These are phyloP conservation scores for Ilyonectria mors-panacis DNA, from an alignment of 2,329 filamentous ascomycete genomes.

Conservation along the genomic window DNA sequence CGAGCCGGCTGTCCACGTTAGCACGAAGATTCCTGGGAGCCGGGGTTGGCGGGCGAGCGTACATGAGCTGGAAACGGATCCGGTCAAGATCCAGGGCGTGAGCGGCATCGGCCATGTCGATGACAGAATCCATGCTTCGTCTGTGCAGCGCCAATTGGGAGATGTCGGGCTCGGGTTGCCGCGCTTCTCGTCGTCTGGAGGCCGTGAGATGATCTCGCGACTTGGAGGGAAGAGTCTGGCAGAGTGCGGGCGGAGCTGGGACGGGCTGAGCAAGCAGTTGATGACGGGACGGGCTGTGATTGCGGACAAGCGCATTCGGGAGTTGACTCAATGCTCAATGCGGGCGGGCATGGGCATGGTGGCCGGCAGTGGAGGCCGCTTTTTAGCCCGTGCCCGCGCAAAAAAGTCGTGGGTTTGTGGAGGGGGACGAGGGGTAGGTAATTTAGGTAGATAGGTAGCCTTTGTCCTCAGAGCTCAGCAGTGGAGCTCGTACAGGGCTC, in stretches of 20 bases:
- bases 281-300: background rate
- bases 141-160: conserved; percentile 23
- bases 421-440: conserved; percentile 33
- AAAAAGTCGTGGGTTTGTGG: conserved; percentile 24
- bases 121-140: conserved; percentile 83
- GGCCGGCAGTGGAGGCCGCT: conserved; percentile 34
- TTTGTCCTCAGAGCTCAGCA: background rate
- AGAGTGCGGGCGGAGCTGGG: conserved; percentile 3
- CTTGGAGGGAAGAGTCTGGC: background rate
- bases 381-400: conserved; percentile 32
- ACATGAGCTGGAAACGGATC: conserved; percentile 96
- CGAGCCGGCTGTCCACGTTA: conserved; percentile 80
- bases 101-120: conserved; percentile 87
- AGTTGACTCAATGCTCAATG: conserved; percentile 10
- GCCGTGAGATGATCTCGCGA: conserved; percentile 2
- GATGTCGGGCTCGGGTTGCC: background rate
- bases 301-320: conserved; percentile 25
- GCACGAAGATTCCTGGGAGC: conserved; percentile 24
- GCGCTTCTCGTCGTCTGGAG: background rate
- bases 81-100: conserved; percentile 91
- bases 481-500: background rate
- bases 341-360: background rate
- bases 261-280: conserved; percentile 4
- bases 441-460: too few relatives aligned
- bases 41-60: conserved; percentile 50